Evolutionary conservation across 2,329 filamentous ascomycete species (phyloP), one percentile per base, ranked within the genome.

Genomic region (Ceratocystiopsis sp.): DNA sequence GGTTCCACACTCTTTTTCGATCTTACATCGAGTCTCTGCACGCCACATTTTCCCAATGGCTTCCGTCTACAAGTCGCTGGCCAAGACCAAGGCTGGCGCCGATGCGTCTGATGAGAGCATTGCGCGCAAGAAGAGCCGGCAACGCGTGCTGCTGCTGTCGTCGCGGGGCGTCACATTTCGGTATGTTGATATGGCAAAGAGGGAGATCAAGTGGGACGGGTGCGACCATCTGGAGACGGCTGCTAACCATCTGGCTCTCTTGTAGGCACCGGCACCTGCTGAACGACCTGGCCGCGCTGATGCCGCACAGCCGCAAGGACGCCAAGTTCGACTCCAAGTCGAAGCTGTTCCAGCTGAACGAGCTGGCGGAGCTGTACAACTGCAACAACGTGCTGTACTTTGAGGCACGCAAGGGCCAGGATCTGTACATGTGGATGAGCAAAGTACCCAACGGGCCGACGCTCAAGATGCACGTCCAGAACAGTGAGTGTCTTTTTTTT

Each of bases 291-390:
- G 77, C 85, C 45, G 73, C 81, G 29, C 78, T 98, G 61, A 78
- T 98, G 51, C 91, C 91, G 3, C 91, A 98, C 60, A 79, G 80
- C 51, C 78, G 85, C 57, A 94, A 93, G 66, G 91, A 98, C 59
- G 85, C 83, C 53, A 98, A 98, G 64, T 84, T 95, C 51, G 91
- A 98, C 61, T 91, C 85, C 42, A 96, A 96, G 65, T 87, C 84
- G 35, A 86, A 91, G 67, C 71, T 86, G 53, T 72, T 77, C 71
- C 68, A 82, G 58, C 73, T 93, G 42, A 91, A 91, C 63, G 84
- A 87, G 55, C 56, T 66, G 36, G 73, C 73, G 35, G 75, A 80
- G 50, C 71, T 89, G 29, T 85, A 87, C 68, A 86, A 84, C 59
- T 89, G 82, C 73, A 89, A 89, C 65, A 84, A 87, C 59, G 73